Evolutionary conservation across 2,329 filamentous ascomycete genomes (phyloP).

Genomic region (Hypoxylon sp.): DNA sequence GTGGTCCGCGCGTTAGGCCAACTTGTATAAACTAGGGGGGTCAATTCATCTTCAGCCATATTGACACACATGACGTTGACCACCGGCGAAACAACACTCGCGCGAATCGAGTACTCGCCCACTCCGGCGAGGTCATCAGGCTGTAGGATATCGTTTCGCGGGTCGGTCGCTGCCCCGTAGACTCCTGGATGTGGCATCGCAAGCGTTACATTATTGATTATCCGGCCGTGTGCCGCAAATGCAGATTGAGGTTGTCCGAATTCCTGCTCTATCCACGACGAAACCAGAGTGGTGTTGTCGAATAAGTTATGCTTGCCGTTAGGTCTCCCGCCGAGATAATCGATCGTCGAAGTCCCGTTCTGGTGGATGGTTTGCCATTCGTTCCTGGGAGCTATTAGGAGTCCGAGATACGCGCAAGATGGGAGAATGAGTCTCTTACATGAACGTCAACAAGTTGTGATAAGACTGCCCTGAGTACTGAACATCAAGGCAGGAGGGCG

Average conservation of each 20-base stretch:
- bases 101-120: slow-evolving; percentile 75
- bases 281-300: slow-evolving; percentile 78
- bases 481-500: slow-evolving; percentile 73
- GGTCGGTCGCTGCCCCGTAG: slow-evolving; percentile 70
- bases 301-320: slow-evolving; percentile 71
- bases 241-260: slow-evolving; percentile 64
- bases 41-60: slow-evolving; percentile 68
- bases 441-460: slow-evolving; percentile 74
- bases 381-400: slow-evolving; percentile 50
- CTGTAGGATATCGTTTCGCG: slow-evolving; percentile 75
- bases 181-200: slow-evolving; percentile 81
- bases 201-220: slow-evolving; percentile 81
- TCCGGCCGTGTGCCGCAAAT: slow-evolving; percentile 63
- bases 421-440: slow-evolving; percentile 47
- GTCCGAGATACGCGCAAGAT: background rate
- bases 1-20: slow-evolving; percentile 64
- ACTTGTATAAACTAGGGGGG: slow-evolving; percentile 70
- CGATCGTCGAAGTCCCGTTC: slow-evolving; percentile 57
- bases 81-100: slow-evolving; percentile 76
- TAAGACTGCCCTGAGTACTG: slow-evolving; percentile 77
- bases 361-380: slow-evolving; percentile 64
- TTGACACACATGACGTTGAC: slow-evolving; percentile 81
- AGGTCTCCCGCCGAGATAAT: slow-evolving; percentile 63
- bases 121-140: slow-evolving; percentile 73
- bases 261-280: slow-evolving; percentile 73